A percentile compares a stretch with the other conserved stretches of the same genome.
These are phyloP conservation scores for Calonectria ilicicola DNA, from an alignment of 2,329 filamentous ascomycete species.

Conservation along the genomic window DNA sequence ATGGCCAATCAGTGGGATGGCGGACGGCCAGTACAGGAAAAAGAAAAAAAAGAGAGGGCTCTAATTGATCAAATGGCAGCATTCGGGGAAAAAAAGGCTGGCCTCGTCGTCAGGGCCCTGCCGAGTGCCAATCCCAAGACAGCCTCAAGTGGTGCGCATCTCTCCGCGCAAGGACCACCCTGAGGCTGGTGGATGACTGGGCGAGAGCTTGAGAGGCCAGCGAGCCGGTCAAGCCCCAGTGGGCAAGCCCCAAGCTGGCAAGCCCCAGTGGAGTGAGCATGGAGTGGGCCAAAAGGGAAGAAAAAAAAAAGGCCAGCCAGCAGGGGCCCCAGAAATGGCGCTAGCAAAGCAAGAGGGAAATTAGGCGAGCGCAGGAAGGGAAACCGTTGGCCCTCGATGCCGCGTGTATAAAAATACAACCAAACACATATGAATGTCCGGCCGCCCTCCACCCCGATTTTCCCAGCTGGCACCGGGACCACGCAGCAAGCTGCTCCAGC, in stretches of 20 bases:
- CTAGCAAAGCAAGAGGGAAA: conserved; percentile 51
- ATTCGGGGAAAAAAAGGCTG: conserved; percentile 10
- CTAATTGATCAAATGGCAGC: conserved; percentile 6
- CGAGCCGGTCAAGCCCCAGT: conserved; percentile 24
- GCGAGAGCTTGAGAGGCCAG: conserved; percentile 14
- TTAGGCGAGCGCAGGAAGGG: conserved; percentile 50
- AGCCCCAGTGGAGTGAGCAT: conserved; percentile 20
- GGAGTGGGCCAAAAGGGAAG: conserved; percentile 34
- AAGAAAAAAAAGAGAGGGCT: conserved; percentile 9
- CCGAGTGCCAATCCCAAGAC: conserved; percentile 4
- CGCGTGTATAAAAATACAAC: conserved; percentile 61
- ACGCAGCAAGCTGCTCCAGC: conserved; percentile 30
- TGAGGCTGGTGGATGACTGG: conserved; percentile 35
- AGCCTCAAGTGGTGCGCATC: conserved; percentile 20
- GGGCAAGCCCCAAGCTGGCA: conserved; percentile 25
- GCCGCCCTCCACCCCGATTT: conserved; percentile 58
- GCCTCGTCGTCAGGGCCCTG: conserved; percentile 16
- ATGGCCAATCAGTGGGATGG: background rate
- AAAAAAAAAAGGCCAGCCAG: conserved; percentile 21
- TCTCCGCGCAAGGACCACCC: conserved; percentile 29
- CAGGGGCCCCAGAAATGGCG: conserved; percentile 41
- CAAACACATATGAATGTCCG: conserved; percentile 57
- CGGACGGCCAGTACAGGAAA: conserved; percentile 3
- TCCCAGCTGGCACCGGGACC: conserved; percentile 46
- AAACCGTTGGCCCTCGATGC: conserved; percentile 50